Evolutionary conservation across 2,329 filamentous ascomycete genomes (phyloP).

Genomic region (Arthrobotrys megalospora): DNA sequence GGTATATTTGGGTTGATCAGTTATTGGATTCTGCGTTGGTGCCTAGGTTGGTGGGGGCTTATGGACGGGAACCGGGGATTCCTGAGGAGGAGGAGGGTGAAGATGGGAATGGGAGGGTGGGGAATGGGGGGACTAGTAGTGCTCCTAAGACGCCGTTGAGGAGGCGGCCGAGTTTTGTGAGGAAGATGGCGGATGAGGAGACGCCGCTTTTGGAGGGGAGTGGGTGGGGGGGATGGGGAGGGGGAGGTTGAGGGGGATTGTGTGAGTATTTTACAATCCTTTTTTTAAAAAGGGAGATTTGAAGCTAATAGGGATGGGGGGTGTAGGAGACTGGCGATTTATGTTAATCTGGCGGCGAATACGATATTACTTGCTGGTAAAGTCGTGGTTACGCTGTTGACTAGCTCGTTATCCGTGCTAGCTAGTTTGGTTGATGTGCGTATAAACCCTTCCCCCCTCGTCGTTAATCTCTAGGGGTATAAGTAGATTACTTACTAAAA

Average conservation of each 20-base stretch:
- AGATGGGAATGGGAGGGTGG: not conserved
- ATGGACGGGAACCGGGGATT: conserved; percentile 38
- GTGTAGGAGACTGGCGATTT: conserved; percentile 80
- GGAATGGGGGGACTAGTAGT: not conserved
- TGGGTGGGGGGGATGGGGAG: conserved; percentile 17
- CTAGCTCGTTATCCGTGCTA: conserved; percentile 84
- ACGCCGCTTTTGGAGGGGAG: conserved; percentile 74
- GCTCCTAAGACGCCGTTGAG: conserved; percentile 52
- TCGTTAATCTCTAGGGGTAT: not conserved
- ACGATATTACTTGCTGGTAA: conserved; percentile 81
- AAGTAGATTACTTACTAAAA: no score
- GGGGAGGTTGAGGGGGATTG: conserved; percentile 55
- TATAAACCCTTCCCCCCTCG: not conserved
- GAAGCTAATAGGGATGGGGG: not conserved
- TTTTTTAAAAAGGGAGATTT: not conserved
- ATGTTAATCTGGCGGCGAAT: conserved; percentile 86
- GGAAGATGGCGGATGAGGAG: conserved; percentile 79
- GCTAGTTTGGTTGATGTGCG: conserved; percentile 79
- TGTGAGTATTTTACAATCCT: conserved; percentile 46
- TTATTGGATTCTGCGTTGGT: conserved; percentile 93
- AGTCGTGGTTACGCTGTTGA: conserved; percentile 81
- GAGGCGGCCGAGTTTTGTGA: conserved; percentile 78
- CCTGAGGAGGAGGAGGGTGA: conserved; percentile 44
- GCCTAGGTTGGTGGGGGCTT: conserved; percentile 82
- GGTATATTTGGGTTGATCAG: conserved; percentile 93